Evolutionary conservation across 352 stramenopile species (phyloP).

Genomic region (Phytopythium aichiense): DNA sequence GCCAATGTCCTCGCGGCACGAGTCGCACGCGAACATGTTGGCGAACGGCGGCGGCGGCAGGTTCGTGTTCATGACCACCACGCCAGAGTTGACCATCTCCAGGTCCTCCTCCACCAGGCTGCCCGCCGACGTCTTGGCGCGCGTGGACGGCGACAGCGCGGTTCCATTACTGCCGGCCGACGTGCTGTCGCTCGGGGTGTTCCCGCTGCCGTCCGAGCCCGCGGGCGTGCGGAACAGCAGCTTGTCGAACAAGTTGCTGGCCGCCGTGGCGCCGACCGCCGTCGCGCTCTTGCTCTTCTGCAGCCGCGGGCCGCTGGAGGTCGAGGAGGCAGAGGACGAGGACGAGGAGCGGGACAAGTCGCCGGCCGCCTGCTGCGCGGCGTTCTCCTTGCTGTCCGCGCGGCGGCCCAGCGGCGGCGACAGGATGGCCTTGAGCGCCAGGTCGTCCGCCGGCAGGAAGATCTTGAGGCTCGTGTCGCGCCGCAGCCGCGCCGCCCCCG

Average conservation of each 20-base stretch:
- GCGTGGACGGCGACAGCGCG: background rate
- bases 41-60: constrained; percentile 62
- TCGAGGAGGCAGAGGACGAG: background rate
- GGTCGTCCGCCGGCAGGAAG: constrained; percentile 46
- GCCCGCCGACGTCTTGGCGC: constrained; percentile 24
- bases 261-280: constrained; percentile 4
- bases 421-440: constrained; percentile 54
- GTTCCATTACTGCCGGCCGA: background rate
- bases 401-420: constrained; percentile 19
- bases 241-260: constrained; percentile 31
- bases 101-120: constrained; percentile 49
- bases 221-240: constrained; percentile 23
- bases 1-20: constrained; percentile 69
- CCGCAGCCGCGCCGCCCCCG: constrained; percentile 7
- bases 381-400: no score
- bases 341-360: background rate
- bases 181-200: background rate
- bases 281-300: constrained; percentile 6
- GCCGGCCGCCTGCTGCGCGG: no score
- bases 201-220: background rate
- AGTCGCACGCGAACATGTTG: constrained; percentile 76
- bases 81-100: constrained; percentile 26
- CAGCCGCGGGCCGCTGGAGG: background rate
- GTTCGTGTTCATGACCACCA: constrained; percentile 49
- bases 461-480: constrained; percentile 38